Conservation (phyloP, 192 early-diverging fungal genomes). For the Linnemannia schmuckeri region DNA sequence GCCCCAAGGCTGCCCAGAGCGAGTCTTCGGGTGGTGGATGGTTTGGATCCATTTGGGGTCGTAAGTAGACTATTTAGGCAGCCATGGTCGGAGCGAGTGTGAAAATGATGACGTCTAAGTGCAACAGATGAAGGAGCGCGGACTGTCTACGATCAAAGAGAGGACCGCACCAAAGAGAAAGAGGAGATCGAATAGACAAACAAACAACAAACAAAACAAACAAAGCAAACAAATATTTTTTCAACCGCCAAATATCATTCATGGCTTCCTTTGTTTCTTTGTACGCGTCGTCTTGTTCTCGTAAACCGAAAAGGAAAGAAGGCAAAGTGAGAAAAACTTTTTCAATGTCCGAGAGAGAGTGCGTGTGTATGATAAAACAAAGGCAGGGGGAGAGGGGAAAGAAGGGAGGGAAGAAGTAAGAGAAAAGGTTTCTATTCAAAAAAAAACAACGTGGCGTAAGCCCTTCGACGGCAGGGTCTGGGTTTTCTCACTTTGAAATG, state of each 20-base stretch:
- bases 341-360: not conserved
- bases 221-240: not conserved
- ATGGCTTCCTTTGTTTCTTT: not conserved
- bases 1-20: conserved; percentile 20
- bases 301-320: not conserved
- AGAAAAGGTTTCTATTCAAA: not conserved
- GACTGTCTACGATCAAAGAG: not conserved
- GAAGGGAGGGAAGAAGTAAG: no score
- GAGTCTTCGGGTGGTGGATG: conserved; percentile 30
- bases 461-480: not conserved
- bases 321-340: not conserved
- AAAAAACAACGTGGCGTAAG: not conserved
- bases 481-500: not conserved
- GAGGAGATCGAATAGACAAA: conserved; percentile 11
- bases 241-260: not conserved
- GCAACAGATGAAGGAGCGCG: not conserved
- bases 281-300: not conserved
- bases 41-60: conserved; percentile 56
- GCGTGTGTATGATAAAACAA: not conserved
- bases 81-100: not conserved
- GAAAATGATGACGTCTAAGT: not conserved
- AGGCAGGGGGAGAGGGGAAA: not conserved
- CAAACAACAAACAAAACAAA: not conserved
- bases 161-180: not conserved
- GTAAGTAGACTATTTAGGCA: conserved; percentile 22